Percentiles rank a stretch among this genome's conserved stretches.
Conservation (phyloP, 106 monocot species). For the Platanthera guangdongensis region DNA sequence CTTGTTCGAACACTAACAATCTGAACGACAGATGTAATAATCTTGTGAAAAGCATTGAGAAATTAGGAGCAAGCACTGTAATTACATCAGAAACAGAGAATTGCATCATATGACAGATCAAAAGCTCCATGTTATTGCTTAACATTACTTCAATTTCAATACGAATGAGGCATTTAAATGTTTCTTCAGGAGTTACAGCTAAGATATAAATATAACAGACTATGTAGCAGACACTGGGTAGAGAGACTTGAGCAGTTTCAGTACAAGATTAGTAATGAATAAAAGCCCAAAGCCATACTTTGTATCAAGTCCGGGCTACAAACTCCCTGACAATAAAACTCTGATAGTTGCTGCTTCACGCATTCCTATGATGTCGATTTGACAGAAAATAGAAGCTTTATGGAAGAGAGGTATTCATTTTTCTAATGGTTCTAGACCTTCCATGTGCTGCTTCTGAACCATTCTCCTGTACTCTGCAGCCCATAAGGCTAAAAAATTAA, state of each 20-base stretch:
- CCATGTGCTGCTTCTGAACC: conserved; percentile 45
- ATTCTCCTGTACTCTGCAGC: conserved; percentile 57
- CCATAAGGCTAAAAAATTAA: background rate
- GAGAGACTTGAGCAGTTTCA: background rate
- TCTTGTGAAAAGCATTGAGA: too few relatives aligned
- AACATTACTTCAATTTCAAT: too few relatives aligned
- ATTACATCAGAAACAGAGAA: too few relatives aligned
- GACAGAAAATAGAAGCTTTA: background rate
- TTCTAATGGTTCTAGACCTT: conserved; percentile 26
- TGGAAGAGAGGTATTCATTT: conserved; percentile 14
- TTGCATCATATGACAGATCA: too few relatives aligned
- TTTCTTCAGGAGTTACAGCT: too few relatives aligned
- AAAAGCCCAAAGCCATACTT: background rate
- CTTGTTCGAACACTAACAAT: too few relatives aligned
- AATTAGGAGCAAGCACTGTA: too few relatives aligned
- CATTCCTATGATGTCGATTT: background rate
- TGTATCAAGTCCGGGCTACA: background rate
- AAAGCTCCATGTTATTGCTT: too few relatives aligned
- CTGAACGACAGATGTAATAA: too few relatives aligned
- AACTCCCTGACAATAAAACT: background rate
- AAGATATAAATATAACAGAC: too few relatives aligned
- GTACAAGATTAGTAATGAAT: background rate
- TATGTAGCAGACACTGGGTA: background rate
- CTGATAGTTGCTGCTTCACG: background rate
- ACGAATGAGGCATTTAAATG: too few relatives aligned